Base-by-base conservation (phyloP, 225 moss, liverwort and hornwort genomes). In the Polytrichum commune region DNA sequence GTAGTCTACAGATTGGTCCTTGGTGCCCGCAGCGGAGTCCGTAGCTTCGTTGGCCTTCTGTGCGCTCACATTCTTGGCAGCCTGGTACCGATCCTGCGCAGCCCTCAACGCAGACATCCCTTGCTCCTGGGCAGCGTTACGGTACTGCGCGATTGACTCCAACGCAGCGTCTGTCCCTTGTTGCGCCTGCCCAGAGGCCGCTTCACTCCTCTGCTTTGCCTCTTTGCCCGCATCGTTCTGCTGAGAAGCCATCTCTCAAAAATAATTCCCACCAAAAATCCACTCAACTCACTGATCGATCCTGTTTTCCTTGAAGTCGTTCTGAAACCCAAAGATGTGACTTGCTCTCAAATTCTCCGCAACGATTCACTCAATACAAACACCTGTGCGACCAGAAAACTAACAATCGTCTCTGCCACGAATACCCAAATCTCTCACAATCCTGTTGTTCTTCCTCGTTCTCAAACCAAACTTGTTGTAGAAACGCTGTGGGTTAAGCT, bases 51-150 rank as follows among this genome's bases (percentile, higher is more conserved):
- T 65, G 2, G 68, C 55, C 25, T 76, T 81, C 76, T 82, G 66
- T 3, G 71, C 67, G 5, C 78, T 26, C 0, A 46, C 23, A 4
- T 82, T 72, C 77, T 79, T 82, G 0, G 77, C 77, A 0, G 66
- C 69, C 63, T 79, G 74, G 54, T 68, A 82, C 30, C 73, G 82
- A 60, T 85, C 72, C 72, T 85, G 85, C 0, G 76, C 82, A 0
- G 82, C 82, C 63, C 63, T 72, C 72, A 85, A 4, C 1, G 69
- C 69, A 4, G 85, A 29, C 16, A 18, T 32, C 1, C 82, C 74
- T 54, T 85, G 82, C 62, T 85, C 76, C 54, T 85, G 81, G 4
- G 79, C 85, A 28, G 79, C 82, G 5, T 76, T 79, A 1, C 79
- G 82, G 46, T 8, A 79, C 57, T 85, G 82, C 7, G 62, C 74